Conservation (phyloP, 441 rosid species). For the Populus hybrid region DNA sequence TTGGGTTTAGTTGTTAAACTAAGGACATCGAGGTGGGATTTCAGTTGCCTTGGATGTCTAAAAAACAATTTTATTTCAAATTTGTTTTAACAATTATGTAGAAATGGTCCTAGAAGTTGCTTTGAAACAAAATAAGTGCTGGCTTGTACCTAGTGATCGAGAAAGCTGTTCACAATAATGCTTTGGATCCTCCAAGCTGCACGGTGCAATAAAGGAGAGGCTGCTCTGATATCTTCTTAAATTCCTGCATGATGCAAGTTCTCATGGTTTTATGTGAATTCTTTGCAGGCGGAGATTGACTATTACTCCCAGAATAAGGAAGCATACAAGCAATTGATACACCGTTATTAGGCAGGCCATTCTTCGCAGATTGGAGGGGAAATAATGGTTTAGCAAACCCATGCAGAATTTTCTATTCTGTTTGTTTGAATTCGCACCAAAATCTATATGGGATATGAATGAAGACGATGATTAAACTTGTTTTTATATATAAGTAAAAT, state of each 20-base stretch:
- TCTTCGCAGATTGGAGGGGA: neutral
- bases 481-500: too few species aligned
- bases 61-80: too few species aligned
- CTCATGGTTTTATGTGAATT: neutral
- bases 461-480: too few species aligned
- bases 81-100: neutral
- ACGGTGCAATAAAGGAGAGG: neutral
- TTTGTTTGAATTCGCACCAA: too few species aligned
- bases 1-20: neutral
- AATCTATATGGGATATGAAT: too few species aligned
- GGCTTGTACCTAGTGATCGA: neutral
- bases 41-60: neutral
- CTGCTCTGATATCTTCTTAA: neutral
- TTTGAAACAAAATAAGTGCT: neutral
- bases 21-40: neutral
- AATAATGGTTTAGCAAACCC: neutral
- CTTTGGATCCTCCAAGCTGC: neutral
- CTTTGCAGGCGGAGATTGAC: constrained; percentile 70
- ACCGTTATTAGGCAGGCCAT: constrained; percentile 47
- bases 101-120: neutral
- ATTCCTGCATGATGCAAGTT: neutral
- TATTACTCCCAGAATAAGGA: constrained; percentile 55
- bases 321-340: constrained; percentile 77
- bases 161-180: neutral
- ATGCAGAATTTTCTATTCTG: too few species aligned